phyloP scores from a whole-genome alignment of 2,329 filamentous ascomycete species.

The Aspergillus sp. region DNA sequence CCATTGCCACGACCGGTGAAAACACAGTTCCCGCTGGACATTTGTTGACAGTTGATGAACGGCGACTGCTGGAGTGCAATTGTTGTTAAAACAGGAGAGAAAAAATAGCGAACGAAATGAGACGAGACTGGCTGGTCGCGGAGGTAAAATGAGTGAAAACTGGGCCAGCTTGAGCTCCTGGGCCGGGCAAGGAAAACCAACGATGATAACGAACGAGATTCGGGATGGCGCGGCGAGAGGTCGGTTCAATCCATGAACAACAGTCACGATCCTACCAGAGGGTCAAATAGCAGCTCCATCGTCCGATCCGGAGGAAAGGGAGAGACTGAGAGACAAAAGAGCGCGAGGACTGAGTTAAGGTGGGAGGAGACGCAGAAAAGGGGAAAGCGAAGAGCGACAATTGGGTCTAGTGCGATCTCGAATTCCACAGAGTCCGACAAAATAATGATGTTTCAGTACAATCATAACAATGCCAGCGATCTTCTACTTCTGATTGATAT shows the following conservation, averaged over 20 bases:
- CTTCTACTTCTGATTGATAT: conserved; percentile 7
- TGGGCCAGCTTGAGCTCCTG: conserved; percentile 18
- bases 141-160: conserved; percentile 17
- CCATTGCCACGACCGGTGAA: conserved; percentile 46
- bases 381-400: conserved; percentile 9
- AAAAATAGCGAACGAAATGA: conserved; percentile 14
- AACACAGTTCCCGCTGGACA: conserved; percentile 45
- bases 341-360: conserved; percentile 22
- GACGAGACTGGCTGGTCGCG: conserved; percentile 16
- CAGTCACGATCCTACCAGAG: conserved; percentile 37
- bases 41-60: conserved; percentile 35
- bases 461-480: conserved; percentile 8
- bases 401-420: conserved; percentile 18
- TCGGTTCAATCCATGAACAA: conserved; percentile 25
- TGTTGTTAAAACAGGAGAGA: conserved; percentile 1
- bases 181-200: conserved; percentile 18
- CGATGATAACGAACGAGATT: conserved; percentile 21
- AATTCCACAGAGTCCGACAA: conserved; percentile 10
- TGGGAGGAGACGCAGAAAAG: conserved; percentile 20
- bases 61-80: neutral
- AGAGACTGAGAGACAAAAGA: conserved; percentile 21
- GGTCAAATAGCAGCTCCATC: conserved; percentile 28
- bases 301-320: conserved; percentile 14
- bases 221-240: conserved; percentile 12
- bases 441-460: conserved; percentile 15